phyloP scores from a whole-genome alignment of 768 basidiomycete genomes.

The Chlorophyllum brunneum region DNA sequence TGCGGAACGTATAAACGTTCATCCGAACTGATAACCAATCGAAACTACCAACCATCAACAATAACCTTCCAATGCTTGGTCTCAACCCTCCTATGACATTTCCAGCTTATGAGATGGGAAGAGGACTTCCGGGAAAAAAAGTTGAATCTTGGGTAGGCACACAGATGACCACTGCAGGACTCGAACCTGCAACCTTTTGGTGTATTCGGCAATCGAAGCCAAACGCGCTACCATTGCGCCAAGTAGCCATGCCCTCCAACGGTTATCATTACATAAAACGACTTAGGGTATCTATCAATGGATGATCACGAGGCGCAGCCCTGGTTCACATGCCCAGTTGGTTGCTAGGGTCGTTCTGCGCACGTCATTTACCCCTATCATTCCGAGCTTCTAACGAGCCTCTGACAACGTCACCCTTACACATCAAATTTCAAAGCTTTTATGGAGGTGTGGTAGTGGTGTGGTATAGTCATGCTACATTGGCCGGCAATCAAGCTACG shows the following conservation, averaged over 20 bases:
- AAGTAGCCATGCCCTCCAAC: slow-evolving; percentile 45
- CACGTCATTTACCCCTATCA: no score
- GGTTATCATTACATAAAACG: neutral
- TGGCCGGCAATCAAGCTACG: neutral
- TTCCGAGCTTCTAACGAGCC: slow-evolving; percentile 4
- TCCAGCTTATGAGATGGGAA: no score
- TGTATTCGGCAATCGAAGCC: slow-evolving; percentile 68
- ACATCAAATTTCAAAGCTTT: neutral
- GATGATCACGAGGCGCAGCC: no score
- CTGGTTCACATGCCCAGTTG: neutral
- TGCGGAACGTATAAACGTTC: no score
- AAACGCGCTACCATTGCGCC: slow-evolving; percentile 96
- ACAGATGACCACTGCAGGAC: slow-evolving; percentile 87
- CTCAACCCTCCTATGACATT: no score
- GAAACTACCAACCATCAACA: no score
- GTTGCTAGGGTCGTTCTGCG: neutral
- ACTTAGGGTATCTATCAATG: no score
- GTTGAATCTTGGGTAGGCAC: neutral
- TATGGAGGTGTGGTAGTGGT: neutral
- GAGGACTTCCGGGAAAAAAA: neutral
- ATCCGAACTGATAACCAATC: no score
- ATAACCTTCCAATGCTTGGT: no score
- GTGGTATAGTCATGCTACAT: neutral
- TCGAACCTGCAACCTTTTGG: slow-evolving; percentile 98
- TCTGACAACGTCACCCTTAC: neutral